These are phyloP conservation scores for Verticillium dahliae DNA, from an alignment of 2,329 filamentous ascomycete species.

Conservation along the genomic window DNA sequence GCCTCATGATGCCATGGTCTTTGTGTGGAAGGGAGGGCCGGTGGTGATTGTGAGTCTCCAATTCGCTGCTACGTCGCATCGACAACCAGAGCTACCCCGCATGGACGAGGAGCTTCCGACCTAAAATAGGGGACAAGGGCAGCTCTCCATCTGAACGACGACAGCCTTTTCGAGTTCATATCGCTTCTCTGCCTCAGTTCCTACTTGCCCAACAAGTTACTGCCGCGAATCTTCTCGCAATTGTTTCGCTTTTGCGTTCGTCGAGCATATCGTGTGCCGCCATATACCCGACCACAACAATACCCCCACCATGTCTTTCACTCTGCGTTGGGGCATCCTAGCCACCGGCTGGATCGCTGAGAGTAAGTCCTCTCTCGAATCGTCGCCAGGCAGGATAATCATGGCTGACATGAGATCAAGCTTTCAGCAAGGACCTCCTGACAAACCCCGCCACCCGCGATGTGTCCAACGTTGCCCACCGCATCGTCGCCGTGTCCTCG, in stretches of 20 bases:
- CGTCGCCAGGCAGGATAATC: not conserved
- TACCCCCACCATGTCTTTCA: constrained; percentile 25
- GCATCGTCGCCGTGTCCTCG: constrained; percentile 72
- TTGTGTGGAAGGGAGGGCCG: not conserved
- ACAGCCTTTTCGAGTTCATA: not conserved
- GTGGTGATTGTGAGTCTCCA: not conserved
- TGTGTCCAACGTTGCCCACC: constrained; percentile 67
- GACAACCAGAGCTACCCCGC: not conserved
- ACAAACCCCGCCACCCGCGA: constrained; percentile 63
- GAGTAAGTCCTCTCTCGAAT: constrained; percentile 30
- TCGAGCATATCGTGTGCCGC: not conserved
- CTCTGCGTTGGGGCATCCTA: constrained; percentile 53
- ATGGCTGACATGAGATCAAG: constrained; percentile 23
- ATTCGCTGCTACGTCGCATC: not conserved
- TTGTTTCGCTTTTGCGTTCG: not conserved
- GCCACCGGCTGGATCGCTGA: constrained; percentile 54
- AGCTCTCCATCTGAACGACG: not conserved
- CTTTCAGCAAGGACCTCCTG: constrained; percentile 72
- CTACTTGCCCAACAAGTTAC: too few relatives aligned
- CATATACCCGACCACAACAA: not conserved
- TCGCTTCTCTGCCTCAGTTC: too few relatives aligned
- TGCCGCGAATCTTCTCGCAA: too few relatives aligned
- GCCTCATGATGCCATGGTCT: not conserved
- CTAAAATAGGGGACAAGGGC: not conserved
- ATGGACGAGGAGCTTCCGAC: not conserved